Evolutionary conservation across 306 rosid genomes (phyloP), one percentile per base, ranked within the genome.

Genomic region (Ammopiptanthus mongolicus): DNA sequence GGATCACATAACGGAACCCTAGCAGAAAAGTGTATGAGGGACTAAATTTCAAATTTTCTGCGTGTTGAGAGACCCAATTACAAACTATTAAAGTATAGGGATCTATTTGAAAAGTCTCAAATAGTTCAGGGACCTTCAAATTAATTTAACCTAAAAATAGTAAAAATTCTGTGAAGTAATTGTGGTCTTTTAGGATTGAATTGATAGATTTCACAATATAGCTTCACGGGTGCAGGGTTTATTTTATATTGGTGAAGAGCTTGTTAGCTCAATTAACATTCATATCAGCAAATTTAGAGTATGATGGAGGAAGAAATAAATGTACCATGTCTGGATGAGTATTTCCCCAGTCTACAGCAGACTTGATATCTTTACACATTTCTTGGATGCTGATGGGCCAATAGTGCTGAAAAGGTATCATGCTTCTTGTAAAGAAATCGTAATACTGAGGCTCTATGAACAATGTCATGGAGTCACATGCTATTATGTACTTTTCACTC

Each of bases 391-490:
- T 36, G 17, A 83, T 70, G 15, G 84, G 87, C 87, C 79, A 83
- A 7, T 62, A 83, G 31, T 83, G 84, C 3, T 48, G 12, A 53
- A 17, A 5, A 15, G 84, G 67, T 1, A 75, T 62, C 79, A 83
- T 9, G 65, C 84, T 39, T 75, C 84, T 79, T 47, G 84, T 50
- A 52, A 55, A 83, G 61, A 83, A 83, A 55, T 83, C 84, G 4
- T 63, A 65, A 36, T 18, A 47, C 5, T 36, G 15, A 3, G 84
- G 78, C 15, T 29, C 46, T 46, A 83, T 28, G 39, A 75, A 17
- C 81, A 83, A 13, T 19, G 76, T 75, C 87, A 83, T 75, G 61
- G 87, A 83, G 65, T 83, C 75, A 19, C 87, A 83, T 47, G 81
- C 84, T 8, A 83, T 22, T 55, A 83, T 83, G 73, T 83, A 83